phyloP scores from a whole-genome alignment of 2,329 filamentous ascomycete species.

The Chaetoscypha palmicola region DNA sequence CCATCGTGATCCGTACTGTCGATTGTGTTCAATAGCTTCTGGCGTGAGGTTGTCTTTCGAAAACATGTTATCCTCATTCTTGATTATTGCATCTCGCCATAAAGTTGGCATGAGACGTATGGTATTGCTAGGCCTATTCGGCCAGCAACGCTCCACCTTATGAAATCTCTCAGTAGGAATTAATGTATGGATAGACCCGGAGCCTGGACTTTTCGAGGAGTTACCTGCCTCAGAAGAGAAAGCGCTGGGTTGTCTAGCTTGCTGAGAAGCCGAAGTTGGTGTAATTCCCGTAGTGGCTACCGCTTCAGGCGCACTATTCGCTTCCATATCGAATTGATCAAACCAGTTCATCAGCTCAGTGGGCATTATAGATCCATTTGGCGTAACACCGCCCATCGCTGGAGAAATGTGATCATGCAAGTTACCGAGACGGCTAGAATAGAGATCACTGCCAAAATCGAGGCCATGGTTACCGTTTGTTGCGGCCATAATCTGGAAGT shows the following conservation, averaged over 20 bases:
- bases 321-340: constrained; percentile 22
- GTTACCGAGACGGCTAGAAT: constrained; percentile 13
- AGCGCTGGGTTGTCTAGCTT: constrained; percentile 5
- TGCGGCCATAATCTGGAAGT: constrained; percentile 15
- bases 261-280: constrained; percentile 2
- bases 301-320: constrained; percentile 13
- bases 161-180: constrained; percentile 36
- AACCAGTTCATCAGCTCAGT: constrained; percentile 23
- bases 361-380: constrained; percentile 19
- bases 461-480: constrained; percentile 11
- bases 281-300: constrained; percentile 9
- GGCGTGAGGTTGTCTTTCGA: constrained; percentile 23
- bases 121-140: constrained; percentile 32
- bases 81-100: constrained; percentile 35
- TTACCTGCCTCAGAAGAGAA: constrained; percentile 11
- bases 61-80: constrained; percentile 35
- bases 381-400: constrained; percentile 16
- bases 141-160: constrained; percentile 37
- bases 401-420: constrained; percentile 17
- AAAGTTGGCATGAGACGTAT: constrained; percentile 36
- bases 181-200: constrained; percentile 15
- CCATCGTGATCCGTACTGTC: constrained; percentile 30
- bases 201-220: constrained; percentile 15
- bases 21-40: constrained; percentile 19
- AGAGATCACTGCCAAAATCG: constrained; percentile 17